These are phyloP conservation scores for Chaetomiaceae sp. DNA, from an alignment of 2,329 filamentous ascomycete species.

Conservation along the genomic window DNA sequence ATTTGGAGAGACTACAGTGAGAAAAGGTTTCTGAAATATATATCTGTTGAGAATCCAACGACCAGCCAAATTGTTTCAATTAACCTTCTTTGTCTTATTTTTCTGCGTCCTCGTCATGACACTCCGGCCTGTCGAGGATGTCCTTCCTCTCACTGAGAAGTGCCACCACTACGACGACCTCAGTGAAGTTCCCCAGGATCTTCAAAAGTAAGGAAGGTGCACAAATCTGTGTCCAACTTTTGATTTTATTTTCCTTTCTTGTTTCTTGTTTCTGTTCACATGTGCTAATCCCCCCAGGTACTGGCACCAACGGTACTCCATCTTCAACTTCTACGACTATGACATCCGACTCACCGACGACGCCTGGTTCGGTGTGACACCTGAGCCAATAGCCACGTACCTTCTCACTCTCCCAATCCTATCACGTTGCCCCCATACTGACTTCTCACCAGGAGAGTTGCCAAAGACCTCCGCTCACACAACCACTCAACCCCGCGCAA, in stretches of 20 bases:
- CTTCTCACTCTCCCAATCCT: slow-evolving; percentile 19
- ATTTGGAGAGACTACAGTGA: too few relatives aligned
- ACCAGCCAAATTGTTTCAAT: too few relatives aligned
- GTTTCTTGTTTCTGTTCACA: too few relatives aligned
- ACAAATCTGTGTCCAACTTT: too few relatives aligned
- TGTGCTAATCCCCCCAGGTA: slow-evolving; percentile 54
- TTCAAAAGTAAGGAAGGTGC: slow-evolving; percentile 81
- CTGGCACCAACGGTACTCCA: slow-evolving; percentile 80
- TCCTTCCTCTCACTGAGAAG: slow-evolving; percentile 52
- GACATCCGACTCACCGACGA: slow-evolving; percentile 88
- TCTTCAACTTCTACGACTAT: slow-evolving; percentile 83
- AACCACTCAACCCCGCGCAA: slow-evolving; percentile 42
- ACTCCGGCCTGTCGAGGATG: slow-evolving; percentile 39
- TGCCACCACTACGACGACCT: slow-evolving; percentile 71
- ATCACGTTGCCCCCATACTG: slow-evolving; percentile 9
- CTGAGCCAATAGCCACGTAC: slow-evolving; percentile 82
- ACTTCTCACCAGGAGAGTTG: slow-evolving; percentile 57
- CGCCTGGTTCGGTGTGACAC: slow-evolving; percentile 95
- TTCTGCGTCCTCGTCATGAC: slow-evolving; percentile 10
- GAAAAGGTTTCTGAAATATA: too few relatives aligned
- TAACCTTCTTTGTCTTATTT: neutral
- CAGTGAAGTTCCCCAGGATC: slow-evolving; percentile 71
- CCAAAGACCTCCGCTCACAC: slow-evolving; percentile 60
- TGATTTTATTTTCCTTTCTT: too few relatives aligned
- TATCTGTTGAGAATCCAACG: too few relatives aligned